Base-by-base conservation (phyloP, 331 rosid species). In the Malus hybrid region DNA sequence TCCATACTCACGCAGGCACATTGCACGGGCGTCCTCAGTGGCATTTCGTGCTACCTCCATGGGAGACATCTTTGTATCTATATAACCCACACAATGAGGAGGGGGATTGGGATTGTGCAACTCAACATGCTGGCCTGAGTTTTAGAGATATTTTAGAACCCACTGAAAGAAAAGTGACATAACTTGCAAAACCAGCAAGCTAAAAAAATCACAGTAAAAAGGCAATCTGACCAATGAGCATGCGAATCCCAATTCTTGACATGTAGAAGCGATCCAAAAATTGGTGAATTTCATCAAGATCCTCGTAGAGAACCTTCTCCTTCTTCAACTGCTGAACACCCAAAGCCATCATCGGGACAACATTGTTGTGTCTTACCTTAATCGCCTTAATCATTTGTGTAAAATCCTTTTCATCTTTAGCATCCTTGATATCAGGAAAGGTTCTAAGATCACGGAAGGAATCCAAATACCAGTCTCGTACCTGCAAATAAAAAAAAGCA, bases 251-350 rank as follows among this genome's bases (percentile, higher is more conserved):
- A 67, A 93, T 93, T 83, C 97, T 88, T 6, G 98, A 90, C 97
- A 93, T 61, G 91, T 93, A 93, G 76, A 93, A 93, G 57, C 97
- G 92, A 70, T 93, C 98, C 61, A 93, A 82, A 79, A 93, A 93
- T 62, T 89, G 92, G 69, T 93, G 92, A 80, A 93, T 93, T 85
- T 87, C 97, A 33, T 76, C 86, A 48, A 83, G 89, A 84, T 86
- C 96, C 75, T 81, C 80, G 1, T 52, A 20, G 79, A 69, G 33
- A 50, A 80, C 11, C 81, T 85, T 68, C 80, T 88, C 80, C 65
- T 88, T 93, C 91, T 93, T 93, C 88, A 93, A 84, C 81, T 89
- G 98, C 70, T 91, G 93, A 83, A 93, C 97, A 65, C 98, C 98
- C 70, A 93, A 56, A 78, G 98, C 98, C 98, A 93, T 93, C 84